These are phyloP conservation scores for Nakaseomyces bracarensis DNA, from an alignment of 1,139 yeast genomes.

Conservation along the genomic window DNA sequence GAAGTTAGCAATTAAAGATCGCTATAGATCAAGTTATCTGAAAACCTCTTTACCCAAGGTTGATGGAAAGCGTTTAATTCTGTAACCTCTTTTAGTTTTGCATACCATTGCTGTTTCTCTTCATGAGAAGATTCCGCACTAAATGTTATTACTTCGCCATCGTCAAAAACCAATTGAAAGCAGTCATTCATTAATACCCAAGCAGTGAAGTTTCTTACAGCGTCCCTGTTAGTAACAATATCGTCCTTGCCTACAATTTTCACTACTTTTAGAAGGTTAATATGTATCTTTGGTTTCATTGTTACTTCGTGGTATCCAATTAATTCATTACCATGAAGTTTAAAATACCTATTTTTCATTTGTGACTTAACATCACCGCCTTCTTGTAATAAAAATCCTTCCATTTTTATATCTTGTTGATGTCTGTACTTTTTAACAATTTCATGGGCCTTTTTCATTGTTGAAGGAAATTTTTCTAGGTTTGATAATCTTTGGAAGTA, in stretches of 20 bases:
- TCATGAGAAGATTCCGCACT: slow-evolving; percentile 49
- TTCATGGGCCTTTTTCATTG: slow-evolving; percentile 51
- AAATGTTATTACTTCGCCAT: slow-evolving; percentile 63
- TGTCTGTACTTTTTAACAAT: slow-evolving; percentile 41
- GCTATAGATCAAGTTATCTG: slow-evolving; percentile 2
- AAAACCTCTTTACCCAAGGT: slow-evolving; percentile 54
- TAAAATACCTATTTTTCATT: slow-evolving; percentile 57
- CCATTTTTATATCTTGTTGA: slow-evolving; percentile 36
- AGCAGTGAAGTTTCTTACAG: slow-evolving; percentile 51
- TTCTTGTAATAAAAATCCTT: slow-evolving; percentile 65
- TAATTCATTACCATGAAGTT: slow-evolving; percentile 49
- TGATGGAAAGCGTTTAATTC: slow-evolving; percentile 47
- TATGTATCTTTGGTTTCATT: slow-evolving; percentile 57
- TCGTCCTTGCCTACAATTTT: slow-evolving; percentile 47
- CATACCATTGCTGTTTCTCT: slow-evolving; percentile 53
- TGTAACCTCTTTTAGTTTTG: slow-evolving; percentile 44
- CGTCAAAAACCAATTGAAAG: slow-evolving; percentile 54
- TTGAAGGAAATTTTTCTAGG: slow-evolving; percentile 55
- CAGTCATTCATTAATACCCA: slow-evolving; percentile 53
- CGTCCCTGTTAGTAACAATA: slow-evolving; percentile 18
- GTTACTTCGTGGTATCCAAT: slow-evolving; percentile 57
- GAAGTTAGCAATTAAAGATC: not conserved
- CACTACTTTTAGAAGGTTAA: slow-evolving; percentile 53
- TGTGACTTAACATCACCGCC: slow-evolving; percentile 57
- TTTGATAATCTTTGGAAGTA: slow-evolving; percentile 54